Evolutionary conservation across 1,139 yeast species (phyloP), one percentile per base, ranked within the genome.

Genomic region (Protomyces pachydermus): DNA sequence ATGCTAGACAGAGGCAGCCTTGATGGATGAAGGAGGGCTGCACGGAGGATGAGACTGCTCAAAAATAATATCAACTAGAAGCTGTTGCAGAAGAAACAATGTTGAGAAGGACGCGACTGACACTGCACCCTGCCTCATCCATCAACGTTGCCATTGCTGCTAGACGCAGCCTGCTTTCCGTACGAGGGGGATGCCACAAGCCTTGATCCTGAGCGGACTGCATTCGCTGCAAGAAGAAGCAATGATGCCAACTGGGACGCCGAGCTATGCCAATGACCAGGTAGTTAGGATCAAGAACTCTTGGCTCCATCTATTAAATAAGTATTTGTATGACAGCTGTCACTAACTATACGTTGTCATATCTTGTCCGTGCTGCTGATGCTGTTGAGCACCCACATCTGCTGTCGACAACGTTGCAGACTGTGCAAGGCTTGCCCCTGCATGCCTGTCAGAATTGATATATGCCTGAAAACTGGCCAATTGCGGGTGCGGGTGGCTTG

Each of bases 11-110:
- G 8, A 28, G 8, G 32, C 32, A 28, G 32, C 32, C 32, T 28
- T 28, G 32, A 28, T 28, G 32, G 32, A 28, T 28, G 32, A 28
- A 28, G 32, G 32, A 28, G 32, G 32, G 42, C 42, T 38, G n/a
- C 54, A n/a, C 32, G 32, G 16, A 58, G 18, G 62, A 58, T 58
- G 62, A 58, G 42, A 58, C 52, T 58, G 45, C 56, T 55, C 54
- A 58, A 58, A 58, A 42, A 18, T 51, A 58, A 58, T 58, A 58
- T 58, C 62, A 58, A 58, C 62, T 58, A 58, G 62, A 58, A 58
- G 62, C 62, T 58, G 62, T 58, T 58, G 62, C 62, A 58, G 62
- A 58, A 58, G 28, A 51, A 18, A 58, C 39, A 9, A 52, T 58
- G 62, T 58, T 58, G 62, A 58, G 62, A 51, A 58, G 28, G 34